Base-by-base conservation (phyloP, 805 yeast genomes). In the Sungouiozyma intestinalis region DNA sequence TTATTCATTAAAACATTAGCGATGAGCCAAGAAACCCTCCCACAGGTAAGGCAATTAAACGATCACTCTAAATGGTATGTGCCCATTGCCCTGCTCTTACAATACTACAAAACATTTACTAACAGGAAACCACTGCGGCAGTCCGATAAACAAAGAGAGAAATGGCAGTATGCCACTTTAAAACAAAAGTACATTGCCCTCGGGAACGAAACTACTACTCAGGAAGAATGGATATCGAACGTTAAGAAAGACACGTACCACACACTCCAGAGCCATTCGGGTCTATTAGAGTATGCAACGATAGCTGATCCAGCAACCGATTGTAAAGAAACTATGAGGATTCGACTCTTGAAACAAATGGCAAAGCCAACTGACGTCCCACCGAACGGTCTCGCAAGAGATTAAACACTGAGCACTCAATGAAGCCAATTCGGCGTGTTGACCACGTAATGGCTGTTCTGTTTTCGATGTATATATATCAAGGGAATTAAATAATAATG, bases 161-260 rank as follows among this genome's bases (percentile, higher is more conserved):
- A 69, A 46, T 81, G 74, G 51, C 66, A 68, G 38, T 79, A 68
- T 54, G 76, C 74, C 38, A 72, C 67, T 27, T 65, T 76, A 40
- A 79, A 77, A 51, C 55, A 76, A 35, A 76, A 80, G 53, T 77
- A 82, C 54, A 66, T 81, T 17, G 95, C 94, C 1, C 59, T 88
- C 1, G 96, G 96, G 0, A 71, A 77, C 53, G 71, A 87, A 8
- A 79, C 77, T 41, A 86, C 94, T 0, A 67, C 81, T 0, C 67
- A 79, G 40, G 68, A 68, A 14, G 90, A 84, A 57, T 88, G 90
- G 76, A 52, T 79, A 46, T 60, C 72, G 4, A 84, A 82, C 51
- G 54, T 60, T 4, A 50, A 50, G 8, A 50, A 52, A 38, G 66
- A 62, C 42, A 54, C 62, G 3, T 58, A 57, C 41, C 45, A 50